Evolutionary conservation across 228 moss, liverwort and hornwort species (phyloP), one percentile per base, ranked within the genome.

Genomic region (Sphagnum fallax): DNA sequence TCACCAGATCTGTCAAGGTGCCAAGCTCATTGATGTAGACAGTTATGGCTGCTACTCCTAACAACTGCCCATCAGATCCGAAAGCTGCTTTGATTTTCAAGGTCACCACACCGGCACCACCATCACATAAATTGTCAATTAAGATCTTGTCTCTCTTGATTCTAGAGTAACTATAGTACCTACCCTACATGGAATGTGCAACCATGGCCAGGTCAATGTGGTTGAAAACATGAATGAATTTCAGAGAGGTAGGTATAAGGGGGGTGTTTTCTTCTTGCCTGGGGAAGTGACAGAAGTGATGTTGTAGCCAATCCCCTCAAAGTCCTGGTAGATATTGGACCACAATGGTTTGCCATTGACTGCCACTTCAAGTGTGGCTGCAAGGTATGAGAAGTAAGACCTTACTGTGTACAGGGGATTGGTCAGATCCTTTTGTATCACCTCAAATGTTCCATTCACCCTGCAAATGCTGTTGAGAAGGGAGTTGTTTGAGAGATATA

Each of bases 21-120:
- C 16, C 53, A 61, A 80, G 80, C 16, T 9, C 61, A 0, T 73
- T 61, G 9, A 68, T 8, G 4, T 73, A 76, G 64, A 80, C 73
- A 0, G 70, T 80, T 0, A 76, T 32, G 0, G 67, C 80, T 6
- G 67, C 70, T 4, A 76, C 67, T 0, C 76, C 76, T 1, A 76
- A 8, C 0, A 80, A 67, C 8, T 14, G 67, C 12, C 64, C 65
- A 61, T 47, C 7, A 6, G 5, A 32, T 16, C 18, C 70, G 64
- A 64, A 80, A 4, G 55, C 80, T 80, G 67, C 0, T 32, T 32
- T 32, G 11, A 64, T 61, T 69, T 6, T 0, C 16, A 65, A 58
- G 32, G 32, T 32, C 32, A 32, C 32, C 32, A 32, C 32, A 32
- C 32, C 32, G 2, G 32, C 32, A 32, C 32, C 32, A 32, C 32